phyloP scores from a whole-genome alignment of 768 basidiomycete genomes.

The Paxillus involutus region DNA sequence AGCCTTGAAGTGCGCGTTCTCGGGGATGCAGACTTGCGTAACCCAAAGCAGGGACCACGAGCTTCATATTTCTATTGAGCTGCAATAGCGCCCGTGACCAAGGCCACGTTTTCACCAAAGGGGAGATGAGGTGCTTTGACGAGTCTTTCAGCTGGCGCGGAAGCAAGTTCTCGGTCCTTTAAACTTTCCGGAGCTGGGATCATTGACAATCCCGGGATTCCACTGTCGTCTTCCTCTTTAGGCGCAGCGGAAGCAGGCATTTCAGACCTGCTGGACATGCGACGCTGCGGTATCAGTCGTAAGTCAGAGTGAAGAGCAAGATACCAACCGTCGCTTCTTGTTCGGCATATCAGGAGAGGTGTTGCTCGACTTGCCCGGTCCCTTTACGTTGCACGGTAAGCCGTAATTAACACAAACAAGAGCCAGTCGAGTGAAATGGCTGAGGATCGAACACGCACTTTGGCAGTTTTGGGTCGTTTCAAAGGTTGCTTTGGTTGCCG shows the following conservation, averaged over 20 bases:
- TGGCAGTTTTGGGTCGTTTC: constrained; percentile 70
- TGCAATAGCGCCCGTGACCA: constrained; percentile 44
- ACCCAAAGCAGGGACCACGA: not conserved
- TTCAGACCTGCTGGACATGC: constrained; percentile 42
- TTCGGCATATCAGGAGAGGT: constrained; percentile 72
- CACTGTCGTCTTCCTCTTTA: constrained; percentile 41
- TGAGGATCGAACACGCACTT: constrained; percentile 41
- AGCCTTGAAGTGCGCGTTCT: constrained; percentile 2
- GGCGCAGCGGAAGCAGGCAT: constrained; percentile 20
- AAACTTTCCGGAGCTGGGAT: constrained; percentile 33
- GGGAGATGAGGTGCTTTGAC: constrained; percentile 62
- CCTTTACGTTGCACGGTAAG: constrained; percentile 46
- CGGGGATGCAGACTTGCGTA: constrained; percentile 4
- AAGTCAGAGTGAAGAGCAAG: constrained; percentile 14
- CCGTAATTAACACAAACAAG: constrained; percentile 13
- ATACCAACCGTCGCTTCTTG: constrained; percentile 77
- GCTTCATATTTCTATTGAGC: constrained; percentile 26
- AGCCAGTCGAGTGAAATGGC: constrained; percentile 13
- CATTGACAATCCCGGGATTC: constrained; percentile 33
- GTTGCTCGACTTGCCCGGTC: constrained; percentile 57
- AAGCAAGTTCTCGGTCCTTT: constrained; percentile 36
- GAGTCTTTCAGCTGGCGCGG: constrained; percentile 42
- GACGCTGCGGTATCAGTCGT: constrained; percentile 30
- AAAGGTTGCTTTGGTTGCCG: constrained; percentile 67
- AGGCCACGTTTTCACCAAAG: constrained; percentile 59